Evolutionary conservation across 768 basidiomycete genomes (phyloP).

Genomic region (Vararia minispora): DNA sequence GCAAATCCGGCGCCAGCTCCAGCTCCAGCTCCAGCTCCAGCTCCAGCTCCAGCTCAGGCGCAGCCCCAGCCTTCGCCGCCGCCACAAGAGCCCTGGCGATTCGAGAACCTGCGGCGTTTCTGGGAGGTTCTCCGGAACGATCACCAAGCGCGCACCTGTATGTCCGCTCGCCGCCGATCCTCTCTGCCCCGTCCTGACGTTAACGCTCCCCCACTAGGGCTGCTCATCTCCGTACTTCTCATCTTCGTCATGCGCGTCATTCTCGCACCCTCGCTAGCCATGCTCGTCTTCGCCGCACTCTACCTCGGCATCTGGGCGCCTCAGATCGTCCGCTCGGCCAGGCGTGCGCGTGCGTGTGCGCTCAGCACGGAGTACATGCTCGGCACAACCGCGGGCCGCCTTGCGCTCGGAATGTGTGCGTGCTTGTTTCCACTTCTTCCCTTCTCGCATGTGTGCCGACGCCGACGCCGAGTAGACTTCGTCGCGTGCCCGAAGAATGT

Average conservation of each 20-base stretch:
- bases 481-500: constrained; percentile 79
- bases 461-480: constrained; percentile 48
- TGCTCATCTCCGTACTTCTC: constrained; percentile 55
- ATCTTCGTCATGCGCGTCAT: constrained; percentile 68
- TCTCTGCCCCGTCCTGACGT: constrained; percentile 7
- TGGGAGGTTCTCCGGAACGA: constrained; percentile 61
- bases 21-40: constrained; percentile 17
- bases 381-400: constrained; percentile 62
- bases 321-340: constrained; percentile 70
- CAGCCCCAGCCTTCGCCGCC: background rate
- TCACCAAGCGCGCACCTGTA: constrained; percentile 64
- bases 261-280: constrained; percentile 50
- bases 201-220: constrained; percentile 32
- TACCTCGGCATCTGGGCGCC: constrained; percentile 81
- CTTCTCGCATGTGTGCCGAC: constrained; percentile 4
- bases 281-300: constrained; percentile 52
- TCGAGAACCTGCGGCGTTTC: no score
- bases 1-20: constrained; percentile 11
- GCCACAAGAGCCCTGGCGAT: no score
- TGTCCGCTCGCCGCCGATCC: constrained; percentile 16
- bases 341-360: constrained; percentile 59
- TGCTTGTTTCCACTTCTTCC: constrained; percentile 1
- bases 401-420: constrained; percentile 70
- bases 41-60: background rate
- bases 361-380: constrained; percentile 61